Base-by-base conservation (phyloP, 805 yeast genomes). In the Candida insectalens region DNA sequence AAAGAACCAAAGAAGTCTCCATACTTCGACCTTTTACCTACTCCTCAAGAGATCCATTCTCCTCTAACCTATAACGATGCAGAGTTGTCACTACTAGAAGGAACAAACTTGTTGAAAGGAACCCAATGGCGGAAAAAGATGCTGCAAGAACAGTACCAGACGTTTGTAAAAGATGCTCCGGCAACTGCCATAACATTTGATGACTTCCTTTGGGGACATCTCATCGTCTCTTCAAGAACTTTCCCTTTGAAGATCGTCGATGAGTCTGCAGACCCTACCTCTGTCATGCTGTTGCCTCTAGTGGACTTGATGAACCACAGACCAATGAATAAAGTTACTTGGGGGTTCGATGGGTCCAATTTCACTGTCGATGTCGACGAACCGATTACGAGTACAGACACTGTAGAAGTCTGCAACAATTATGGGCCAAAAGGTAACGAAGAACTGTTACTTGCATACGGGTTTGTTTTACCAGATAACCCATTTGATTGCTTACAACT, bases 381-480 rank as follows among this genome's bases (percentile, higher is more conserved):
- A 7, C 7, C 6, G 17, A 7, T 23, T 8, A 13, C 9, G 5
- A 21, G 18, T 29, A 6, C 17, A 3, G 42, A 40, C 2, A 70
- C 69, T 2, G 51, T 57, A 2, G 80, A 84, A 49, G 40, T 88
- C 1, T 83, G 57, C 56, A 87, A 87, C 51, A 83, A 83, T 54
- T 87, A 88, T 54, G 96, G 96, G 2, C 74, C 82, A 35, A 87
- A 85, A 53, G 81, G 92, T 0, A 87, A 85, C 48, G 94, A 83
- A 42, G 95, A 84, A 42, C 55, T 87, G 19, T 54, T 88, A 5
- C 57, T 87, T 44, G 87, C 80, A 1, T 88, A 88, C 52, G 96
- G 96, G 0, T 88, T 88, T 55, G 68, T 75, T 7, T 32, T 76
- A 3, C 67, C 66, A 13, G 58, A 63, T 14, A 82, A 81, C 44